Percentiles rank a stretch among this genome's conserved stretches.
phyloP scores from a whole-genome alignment of 805 yeast species.

The Tetrapisispora pingtungensis region DNA sequence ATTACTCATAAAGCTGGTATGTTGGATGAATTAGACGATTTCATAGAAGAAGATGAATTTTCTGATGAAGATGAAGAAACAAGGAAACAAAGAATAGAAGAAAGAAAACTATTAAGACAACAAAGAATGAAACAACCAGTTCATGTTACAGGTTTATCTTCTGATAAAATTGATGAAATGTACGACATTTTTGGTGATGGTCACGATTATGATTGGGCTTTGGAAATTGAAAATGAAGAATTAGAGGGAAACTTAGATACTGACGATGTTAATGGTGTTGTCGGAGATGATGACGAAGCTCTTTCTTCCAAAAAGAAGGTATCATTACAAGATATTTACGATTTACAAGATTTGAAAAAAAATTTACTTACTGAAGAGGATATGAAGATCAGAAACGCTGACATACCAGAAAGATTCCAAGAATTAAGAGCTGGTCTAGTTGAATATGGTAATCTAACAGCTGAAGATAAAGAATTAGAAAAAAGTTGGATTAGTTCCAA shows the following conservation, averaged over 20 bases:
- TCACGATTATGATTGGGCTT: constrained; percentile 95
- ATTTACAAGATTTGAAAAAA: constrained; percentile 84
- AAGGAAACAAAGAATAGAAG: constrained; percentile 32
- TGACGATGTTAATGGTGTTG: constrained; percentile 9
- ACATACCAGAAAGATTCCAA: constrained; percentile 89
- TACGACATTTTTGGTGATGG: constrained; percentile 97
- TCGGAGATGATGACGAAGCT: constrained; percentile 25
- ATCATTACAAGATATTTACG: constrained; percentile 82
- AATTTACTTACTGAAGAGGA: constrained; percentile 88
- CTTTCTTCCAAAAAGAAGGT: constrained; percentile 25
- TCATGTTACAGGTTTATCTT: constrained; percentile 56
- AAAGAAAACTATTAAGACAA: constrained; percentile 28
- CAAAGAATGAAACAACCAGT: constrained; percentile 44
- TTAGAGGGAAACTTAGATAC: constrained; percentile 30
- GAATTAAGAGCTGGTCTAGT: constrained; percentile 54
- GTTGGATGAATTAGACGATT: constrained; percentile 87
- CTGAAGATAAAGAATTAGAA: constrained; percentile 60
- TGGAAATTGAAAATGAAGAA: constrained; percentile 55
- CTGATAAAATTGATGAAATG: constrained; percentile 85
- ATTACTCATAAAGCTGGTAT: constrained; percentile 28
- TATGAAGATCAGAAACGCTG: constrained; percentile 74
- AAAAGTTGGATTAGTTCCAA: constrained; percentile 71
- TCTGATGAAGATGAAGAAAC: constrained; percentile 66
- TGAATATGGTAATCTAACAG: constrained; percentile 53
- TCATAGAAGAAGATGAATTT: constrained; percentile 93